Evolutionary conservation across 2,329 filamentous ascomycete genomes (phyloP).

Genomic region (Nigrospora sphaerica): DNA sequence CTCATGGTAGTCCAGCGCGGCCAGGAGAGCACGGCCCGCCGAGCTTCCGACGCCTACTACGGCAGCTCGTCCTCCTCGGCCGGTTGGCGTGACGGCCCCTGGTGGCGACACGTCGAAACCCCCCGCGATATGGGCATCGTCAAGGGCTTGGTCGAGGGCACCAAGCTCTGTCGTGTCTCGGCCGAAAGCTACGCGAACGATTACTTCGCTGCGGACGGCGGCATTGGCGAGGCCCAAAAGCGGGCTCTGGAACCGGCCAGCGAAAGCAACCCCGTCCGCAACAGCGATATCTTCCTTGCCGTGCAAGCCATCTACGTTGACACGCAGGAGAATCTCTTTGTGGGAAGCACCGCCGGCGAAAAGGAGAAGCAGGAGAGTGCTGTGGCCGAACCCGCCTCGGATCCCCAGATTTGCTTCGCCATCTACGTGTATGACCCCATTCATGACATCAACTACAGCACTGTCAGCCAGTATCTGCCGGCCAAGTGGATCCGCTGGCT

Average conservation of each 20-base stretch:
- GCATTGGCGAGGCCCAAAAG: constrained; percentile 71
- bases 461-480: constrained; percentile 77
- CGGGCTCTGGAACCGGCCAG: constrained; percentile 72
- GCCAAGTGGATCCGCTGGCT: constrained; percentile 87
- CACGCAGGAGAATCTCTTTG: constrained; percentile 60
- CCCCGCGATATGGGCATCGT: constrained; percentile 74
- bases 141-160: constrained; percentile 75
- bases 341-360: constrained; percentile 42
- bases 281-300: constrained; percentile 91
- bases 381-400: constrained; percentile 41
- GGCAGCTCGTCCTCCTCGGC: constrained; percentile 45
- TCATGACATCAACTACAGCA: constrained; percentile 80
- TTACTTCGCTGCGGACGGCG: constrained; percentile 72
- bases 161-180: constrained; percentile 82
- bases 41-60: constrained; percentile 51
- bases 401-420: constrained; percentile 65
- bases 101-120: constrained; percentile 73
- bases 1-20: constrained; percentile 90
- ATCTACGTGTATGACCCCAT: constrained; percentile 81
- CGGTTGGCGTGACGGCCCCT: constrained; percentile 90
- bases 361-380: constrained; percentile 48
- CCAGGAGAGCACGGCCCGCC: constrained; percentile 69
- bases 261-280: constrained; percentile 83
- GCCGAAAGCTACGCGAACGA: constrained; percentile 84
- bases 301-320: constrained; percentile 76